Conservation (phyloP, 208 protist genomes). For the Plasmodiophora brassicae region DNA sequence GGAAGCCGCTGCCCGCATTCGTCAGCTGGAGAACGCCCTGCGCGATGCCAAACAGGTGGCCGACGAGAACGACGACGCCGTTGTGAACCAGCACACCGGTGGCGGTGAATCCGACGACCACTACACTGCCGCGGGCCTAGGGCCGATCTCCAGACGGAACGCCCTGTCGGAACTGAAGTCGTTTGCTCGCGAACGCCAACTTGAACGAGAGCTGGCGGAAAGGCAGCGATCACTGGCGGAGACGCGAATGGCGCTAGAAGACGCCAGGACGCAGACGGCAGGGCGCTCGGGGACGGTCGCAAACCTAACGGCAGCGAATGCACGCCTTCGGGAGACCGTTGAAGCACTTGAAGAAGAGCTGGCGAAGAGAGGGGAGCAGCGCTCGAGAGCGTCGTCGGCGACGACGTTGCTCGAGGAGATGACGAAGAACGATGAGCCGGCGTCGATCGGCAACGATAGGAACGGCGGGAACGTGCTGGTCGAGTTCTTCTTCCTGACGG, state of each 20-base stretch:
- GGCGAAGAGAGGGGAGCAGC: background rate
- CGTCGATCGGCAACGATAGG: background rate
- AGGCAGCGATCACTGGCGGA: background rate
- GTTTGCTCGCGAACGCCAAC: background rate
- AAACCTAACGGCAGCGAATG: background rate
- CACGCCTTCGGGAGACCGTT: background rate
- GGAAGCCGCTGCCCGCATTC: background rate
- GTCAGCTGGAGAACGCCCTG: background rate
- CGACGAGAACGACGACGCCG: background rate
- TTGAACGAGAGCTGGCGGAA: background rate
- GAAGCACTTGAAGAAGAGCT: background rate
- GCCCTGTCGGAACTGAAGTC: background rate
- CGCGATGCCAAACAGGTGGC: background rate
- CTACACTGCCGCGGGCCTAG: background rate
- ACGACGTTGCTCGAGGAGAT: background rate
- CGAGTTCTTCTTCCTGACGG: conserved; percentile 24
- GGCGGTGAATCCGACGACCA: background rate
- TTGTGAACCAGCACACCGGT: background rate
- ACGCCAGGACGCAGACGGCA: background rate
- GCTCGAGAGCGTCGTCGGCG: background rate
- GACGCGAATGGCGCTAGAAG: background rate
- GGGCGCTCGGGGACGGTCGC: background rate
- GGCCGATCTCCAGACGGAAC: background rate
- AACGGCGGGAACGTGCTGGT: background rate
- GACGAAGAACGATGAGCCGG: background rate